Evolutionary conservation across 306 rosid genomes (phyloP).

Genomic region (Malus sieversii): DNA sequence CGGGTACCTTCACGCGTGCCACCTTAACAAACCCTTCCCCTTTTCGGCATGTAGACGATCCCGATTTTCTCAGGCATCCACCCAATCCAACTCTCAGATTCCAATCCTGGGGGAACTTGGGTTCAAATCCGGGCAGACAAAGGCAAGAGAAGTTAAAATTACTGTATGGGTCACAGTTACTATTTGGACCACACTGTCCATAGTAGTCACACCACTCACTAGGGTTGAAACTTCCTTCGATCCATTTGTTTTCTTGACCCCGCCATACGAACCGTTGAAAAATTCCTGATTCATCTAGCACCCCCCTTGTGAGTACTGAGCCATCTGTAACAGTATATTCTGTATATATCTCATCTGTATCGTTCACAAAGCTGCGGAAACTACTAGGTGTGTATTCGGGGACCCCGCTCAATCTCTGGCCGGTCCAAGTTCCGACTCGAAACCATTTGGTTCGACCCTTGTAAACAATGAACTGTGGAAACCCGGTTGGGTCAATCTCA

Average conservation of each 20-base stretch:
- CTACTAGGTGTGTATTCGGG: no score
- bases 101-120: constrained; percentile 25
- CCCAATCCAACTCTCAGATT: constrained; percentile 25
- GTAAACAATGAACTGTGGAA: no score
- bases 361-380: not conserved
- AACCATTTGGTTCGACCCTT: no score
- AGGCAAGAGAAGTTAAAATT: constrained; percentile 21
- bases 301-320: not conserved
- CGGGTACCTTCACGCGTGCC: constrained; percentile 16
- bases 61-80: constrained; percentile 43
- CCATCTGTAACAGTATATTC: not conserved
- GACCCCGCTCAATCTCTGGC: no score
- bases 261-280: constrained; percentile 24
- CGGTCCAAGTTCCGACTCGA: no score
- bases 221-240: constrained; percentile 29
- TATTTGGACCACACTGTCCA: constrained; percentile 38
- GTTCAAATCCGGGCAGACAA: constrained; percentile 61
- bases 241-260: constrained; percentile 21
- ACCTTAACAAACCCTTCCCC: constrained; percentile 55
- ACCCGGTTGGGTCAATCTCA: constrained; percentile 4
- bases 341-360: not conserved
- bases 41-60: constrained; percentile 16
- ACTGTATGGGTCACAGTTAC: constrained; percentile 36
- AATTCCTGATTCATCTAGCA: constrained; percentile 21
- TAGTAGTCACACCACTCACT: constrained; percentile 32